These are phyloP conservation scores for Volvox carteri DNA, from an alignment of 163 green algal species.

Conservation along the genomic window DNA sequence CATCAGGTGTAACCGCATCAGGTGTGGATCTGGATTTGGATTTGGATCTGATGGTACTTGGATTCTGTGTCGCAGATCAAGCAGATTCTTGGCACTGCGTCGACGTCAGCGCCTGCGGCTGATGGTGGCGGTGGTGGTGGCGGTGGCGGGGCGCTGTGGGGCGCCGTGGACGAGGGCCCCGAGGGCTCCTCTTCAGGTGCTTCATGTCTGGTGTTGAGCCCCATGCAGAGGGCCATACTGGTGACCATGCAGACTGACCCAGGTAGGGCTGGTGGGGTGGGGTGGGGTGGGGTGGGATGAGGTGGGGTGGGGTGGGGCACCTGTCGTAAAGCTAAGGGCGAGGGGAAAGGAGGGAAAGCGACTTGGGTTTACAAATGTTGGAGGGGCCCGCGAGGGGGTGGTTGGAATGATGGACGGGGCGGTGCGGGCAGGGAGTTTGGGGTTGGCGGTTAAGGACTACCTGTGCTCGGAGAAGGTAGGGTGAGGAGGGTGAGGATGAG, in stretches of 20 bases:
- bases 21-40: too few species aligned
- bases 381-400: too few species aligned
- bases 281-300: neutral
- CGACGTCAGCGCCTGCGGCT: neutral
- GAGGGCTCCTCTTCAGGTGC: neutral
- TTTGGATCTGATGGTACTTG: too few species aligned
- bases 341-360: too few species aligned
- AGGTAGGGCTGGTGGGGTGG: slow-evolving; percentile 38
- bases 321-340: too few species aligned
- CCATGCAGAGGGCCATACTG: slow-evolving; percentile 43
- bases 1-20: too few species aligned
- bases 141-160: slow-evolving; percentile 9
- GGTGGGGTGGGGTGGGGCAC: neutral
- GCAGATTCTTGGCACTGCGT: slow-evolving; percentile 9
- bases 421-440: too few species aligned
- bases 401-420: too few species aligned
- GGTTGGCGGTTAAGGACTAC: too few species aligned
- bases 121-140: neutral
- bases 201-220: slow-evolving; percentile 8
- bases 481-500: too few species aligned
- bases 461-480: too few species aligned
- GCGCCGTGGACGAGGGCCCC: neutral
- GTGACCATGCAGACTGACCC: slow-evolving; percentile 14
- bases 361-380: too few species aligned
- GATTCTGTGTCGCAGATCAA: slow-evolving; percentile 44